Evolutionary conservation across 805 yeast genomes (phyloP), one percentile per base, ranked within the genome.

Genomic region (Diddensiella santjacobensis): DNA sequence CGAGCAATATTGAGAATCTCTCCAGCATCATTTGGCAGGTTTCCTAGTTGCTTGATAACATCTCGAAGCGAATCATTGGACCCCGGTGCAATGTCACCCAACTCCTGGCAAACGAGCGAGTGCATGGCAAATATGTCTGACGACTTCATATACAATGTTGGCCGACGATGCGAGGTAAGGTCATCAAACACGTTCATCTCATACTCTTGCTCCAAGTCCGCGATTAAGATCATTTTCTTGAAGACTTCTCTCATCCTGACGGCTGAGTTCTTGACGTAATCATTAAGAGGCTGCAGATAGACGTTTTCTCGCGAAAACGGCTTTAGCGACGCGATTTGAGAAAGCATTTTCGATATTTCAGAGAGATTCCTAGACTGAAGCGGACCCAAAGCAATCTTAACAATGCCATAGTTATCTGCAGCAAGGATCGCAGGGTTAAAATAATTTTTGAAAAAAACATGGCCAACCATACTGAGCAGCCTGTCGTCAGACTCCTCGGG

Each of bases 271-370:
- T 70, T 72, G 38, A 88, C 74, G 59, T 79, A 86, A 39, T 84
- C 90, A 62, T 86, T 86, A 60, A 87, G 70, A 1, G 96, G 95
- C 60, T 85, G 89, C 56, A 87, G 66, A 62, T 80, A 87, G 42
- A 82, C 78, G 55, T 84, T 81, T 23, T 74, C 74, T 1, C 67
- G 55, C 11, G 76, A 77, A 66, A 88, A 87, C 1, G 86, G 79
- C 52, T 75, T 73, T 81, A 87, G 80, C 3, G 80, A 64, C 19
- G 84, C 81, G 31, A 85, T 63, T 63, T 87, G 95, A 26, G 75
- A 69, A 44, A 87, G 58, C 8, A 84, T 78, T 48, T 80, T 74
- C 26, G 80, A 68, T 41, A 87, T 69, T 46, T 78, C 77, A 17
- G 65, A 58, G 48, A 88, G 65, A 59, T 87, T 88, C 42, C 74